These are phyloP conservation scores for Musa schizocarpa DNA, from an alignment of 176 grass and related monocot species.

Conservation along the genomic window DNA sequence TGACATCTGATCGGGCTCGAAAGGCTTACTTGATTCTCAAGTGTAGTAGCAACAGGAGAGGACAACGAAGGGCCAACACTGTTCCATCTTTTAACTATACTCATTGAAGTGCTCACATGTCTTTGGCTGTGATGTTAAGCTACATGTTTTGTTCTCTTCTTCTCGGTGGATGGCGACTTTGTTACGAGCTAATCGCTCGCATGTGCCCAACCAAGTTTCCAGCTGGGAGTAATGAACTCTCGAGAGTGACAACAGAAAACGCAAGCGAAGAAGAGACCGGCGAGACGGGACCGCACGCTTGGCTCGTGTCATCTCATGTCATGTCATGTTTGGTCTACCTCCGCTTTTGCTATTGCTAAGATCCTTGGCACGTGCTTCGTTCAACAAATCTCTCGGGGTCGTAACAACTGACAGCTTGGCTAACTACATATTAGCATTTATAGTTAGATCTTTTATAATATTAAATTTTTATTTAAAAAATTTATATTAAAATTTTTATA, in stretches of 20 bases:
- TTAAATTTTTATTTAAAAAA: too few species aligned
- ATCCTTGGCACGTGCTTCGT: not conserved
- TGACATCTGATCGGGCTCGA: too few species aligned
- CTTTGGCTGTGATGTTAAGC: not conserved
- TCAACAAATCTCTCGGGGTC: not conserved
- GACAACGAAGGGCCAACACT: too few species aligned
- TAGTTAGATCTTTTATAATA: too few species aligned
- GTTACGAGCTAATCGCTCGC: not conserved
- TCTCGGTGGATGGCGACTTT: too few species aligned
- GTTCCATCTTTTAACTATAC: too few species aligned
- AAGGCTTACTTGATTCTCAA: too few species aligned
- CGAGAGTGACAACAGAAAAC: not conserved
- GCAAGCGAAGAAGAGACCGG: too few species aligned
- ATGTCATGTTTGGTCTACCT: not conserved
- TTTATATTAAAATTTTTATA: too few species aligned
- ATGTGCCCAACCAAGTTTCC: not conserved
- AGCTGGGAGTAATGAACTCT: constrained; percentile 3
- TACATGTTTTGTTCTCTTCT: not conserved
- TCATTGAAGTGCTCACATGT: too few species aligned
- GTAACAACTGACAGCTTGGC: not conserved
- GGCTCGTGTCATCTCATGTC: not conserved
- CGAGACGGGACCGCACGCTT: not conserved
- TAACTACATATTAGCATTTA: too few species aligned
- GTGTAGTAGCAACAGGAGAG: too few species aligned
- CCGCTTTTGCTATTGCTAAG: not conserved